Evolutionary conservation across 345 rosid genomes (phyloP).

Genomic region (Barbarea vulgaris): DNA sequence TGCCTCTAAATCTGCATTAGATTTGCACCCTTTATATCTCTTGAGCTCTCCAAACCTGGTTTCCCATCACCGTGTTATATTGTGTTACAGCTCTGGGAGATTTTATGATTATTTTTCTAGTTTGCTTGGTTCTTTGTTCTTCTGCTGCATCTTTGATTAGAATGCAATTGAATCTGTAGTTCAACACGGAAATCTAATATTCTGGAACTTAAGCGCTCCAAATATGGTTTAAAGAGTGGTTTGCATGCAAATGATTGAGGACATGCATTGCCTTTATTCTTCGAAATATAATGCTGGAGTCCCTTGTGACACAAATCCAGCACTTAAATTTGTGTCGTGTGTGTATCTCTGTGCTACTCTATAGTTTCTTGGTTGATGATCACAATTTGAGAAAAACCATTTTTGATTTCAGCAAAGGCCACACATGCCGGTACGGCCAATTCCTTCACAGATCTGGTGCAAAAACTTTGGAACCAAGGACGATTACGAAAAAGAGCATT

Average conservation of each 20-base stretch:
- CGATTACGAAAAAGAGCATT: slow-evolving; percentile 46
- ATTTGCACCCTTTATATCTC: neutral
- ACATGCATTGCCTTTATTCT: neutral
- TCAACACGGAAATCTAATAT: neutral
- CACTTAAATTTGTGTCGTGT: neutral
- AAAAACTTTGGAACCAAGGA: slow-evolving; percentile 96
- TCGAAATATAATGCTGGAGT: neutral
- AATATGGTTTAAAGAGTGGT: slow-evolving; percentile 12
- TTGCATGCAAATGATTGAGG: neutral
- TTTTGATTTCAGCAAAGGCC: slow-evolving; percentile 81
- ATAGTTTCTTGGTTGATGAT: slow-evolving; percentile 25
- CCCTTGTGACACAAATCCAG: neutral
- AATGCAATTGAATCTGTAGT: neutral
- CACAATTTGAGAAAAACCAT: neutral
- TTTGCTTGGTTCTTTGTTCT: slow-evolving; percentile 5
- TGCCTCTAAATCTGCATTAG: neutral
- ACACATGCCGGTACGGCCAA: slow-evolving; percentile 88
- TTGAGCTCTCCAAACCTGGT: neutral
- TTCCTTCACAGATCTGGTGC: slow-evolving; percentile 99
- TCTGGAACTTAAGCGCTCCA: no score
- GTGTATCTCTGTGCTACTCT: neutral
- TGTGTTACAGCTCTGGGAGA: neutral
- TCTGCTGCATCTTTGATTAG: slow-evolving; percentile 2
- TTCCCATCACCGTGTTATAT: neutral
- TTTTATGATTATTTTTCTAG: neutral